A percentile compares a stretch with the other conserved stretches of the same genome.
Conservation (phyloP, 177 flowering plant genomes). For the Tripterygium wilfordii region DNA sequence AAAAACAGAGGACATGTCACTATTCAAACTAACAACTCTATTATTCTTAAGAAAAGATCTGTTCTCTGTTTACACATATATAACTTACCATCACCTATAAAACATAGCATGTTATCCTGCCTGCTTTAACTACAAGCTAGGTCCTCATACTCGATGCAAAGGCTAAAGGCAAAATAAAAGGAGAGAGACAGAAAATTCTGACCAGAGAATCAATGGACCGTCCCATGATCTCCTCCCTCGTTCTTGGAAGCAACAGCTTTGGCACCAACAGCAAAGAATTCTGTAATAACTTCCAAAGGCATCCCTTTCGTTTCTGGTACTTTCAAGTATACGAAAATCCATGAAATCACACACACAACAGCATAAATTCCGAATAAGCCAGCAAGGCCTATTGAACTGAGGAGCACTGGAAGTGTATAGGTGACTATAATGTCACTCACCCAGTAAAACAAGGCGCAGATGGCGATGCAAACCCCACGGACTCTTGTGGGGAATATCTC, state of each 20-base stretch:
- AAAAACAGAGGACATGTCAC: too few species aligned
- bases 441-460: slow-evolving; percentile 75
- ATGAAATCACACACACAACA: slow-evolving; percentile 58
- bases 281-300: slow-evolving; percentile 94
- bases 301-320: slow-evolving; percentile 97
- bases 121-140: too few species aligned
- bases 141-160: too few species aligned
- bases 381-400: slow-evolving; percentile 62
- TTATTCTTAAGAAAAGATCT: too few species aligned
- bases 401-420: slow-evolving; percentile 79
- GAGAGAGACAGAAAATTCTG: too few species aligned
- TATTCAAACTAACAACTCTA: too few species aligned
- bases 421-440: slow-evolving; percentile 82
- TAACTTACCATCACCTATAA: too few species aligned
- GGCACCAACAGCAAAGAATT: slow-evolving; percentile 86
- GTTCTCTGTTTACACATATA: too few species aligned
- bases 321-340: slow-evolving; percentile 77
- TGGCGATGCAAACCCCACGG: slow-evolving; percentile 90
- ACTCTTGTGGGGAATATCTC: slow-evolving; percentile 93
- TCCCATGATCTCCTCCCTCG: too few species aligned
- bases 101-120: too few species aligned
- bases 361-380: slow-evolving; percentile 83
- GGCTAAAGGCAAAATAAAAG: too few species aligned
- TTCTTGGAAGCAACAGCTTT: slow-evolving; percentile 37
- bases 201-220: too few species aligned